Evolutionary conservation across 2,329 filamentous ascomycete genomes (phyloP).

Genomic region (Fusarium verrucosum): DNA sequence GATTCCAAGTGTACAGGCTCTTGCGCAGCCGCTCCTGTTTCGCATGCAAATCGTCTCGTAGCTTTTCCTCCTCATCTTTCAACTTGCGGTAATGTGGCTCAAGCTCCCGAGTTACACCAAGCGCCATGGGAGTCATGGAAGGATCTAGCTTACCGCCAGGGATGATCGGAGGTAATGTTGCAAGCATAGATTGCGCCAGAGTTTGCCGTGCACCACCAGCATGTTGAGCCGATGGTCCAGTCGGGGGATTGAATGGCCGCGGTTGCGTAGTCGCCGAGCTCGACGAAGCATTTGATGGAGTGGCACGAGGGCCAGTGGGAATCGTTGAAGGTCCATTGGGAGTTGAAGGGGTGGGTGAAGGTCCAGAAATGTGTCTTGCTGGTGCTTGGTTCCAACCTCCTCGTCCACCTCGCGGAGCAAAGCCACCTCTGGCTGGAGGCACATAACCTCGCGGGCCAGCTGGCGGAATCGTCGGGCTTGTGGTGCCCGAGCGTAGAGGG

Average conservation of each 20-base stretch:
- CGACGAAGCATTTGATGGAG: conserved; percentile 47
- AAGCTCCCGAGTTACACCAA: conserved; percentile 62
- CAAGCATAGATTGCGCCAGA: conserved; percentile 62
- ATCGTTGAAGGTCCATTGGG: conserved; percentile 53
- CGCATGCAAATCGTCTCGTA: conserved; percentile 61
- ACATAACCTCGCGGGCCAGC: conserved; percentile 65
- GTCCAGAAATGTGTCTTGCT: conserved; percentile 48
- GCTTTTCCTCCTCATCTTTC: conserved; percentile 66
- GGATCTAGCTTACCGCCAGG: conserved; percentile 65
- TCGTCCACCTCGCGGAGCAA: conserved; percentile 56
- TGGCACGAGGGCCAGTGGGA: conserved; percentile 59
- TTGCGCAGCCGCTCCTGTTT: conserved; percentile 66
- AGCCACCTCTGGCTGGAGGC: conserved; percentile 56
- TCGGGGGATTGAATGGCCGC: conserved; percentile 65
- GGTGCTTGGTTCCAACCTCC: conserved; percentile 55
- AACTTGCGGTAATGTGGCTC: conserved; percentile 64
- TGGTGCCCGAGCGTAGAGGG: conserved; percentile 51
- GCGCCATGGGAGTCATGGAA: conserved; percentile 53
- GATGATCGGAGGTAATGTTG: conserved; percentile 61
- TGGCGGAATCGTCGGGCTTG: conserved; percentile 61
- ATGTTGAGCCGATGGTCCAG: conserved; percentile 60
- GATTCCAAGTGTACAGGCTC: conserved; percentile 63
- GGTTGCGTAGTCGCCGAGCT: conserved; percentile 54
- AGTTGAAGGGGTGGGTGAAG: conserved; percentile 53
- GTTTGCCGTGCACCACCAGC: conserved; percentile 53